Percentiles rank a stretch among this genome's conserved stretches.
phyloP scores from a whole-genome alignment of 768 basidiomycete genomes.

The Kwoniella sp. region DNA sequence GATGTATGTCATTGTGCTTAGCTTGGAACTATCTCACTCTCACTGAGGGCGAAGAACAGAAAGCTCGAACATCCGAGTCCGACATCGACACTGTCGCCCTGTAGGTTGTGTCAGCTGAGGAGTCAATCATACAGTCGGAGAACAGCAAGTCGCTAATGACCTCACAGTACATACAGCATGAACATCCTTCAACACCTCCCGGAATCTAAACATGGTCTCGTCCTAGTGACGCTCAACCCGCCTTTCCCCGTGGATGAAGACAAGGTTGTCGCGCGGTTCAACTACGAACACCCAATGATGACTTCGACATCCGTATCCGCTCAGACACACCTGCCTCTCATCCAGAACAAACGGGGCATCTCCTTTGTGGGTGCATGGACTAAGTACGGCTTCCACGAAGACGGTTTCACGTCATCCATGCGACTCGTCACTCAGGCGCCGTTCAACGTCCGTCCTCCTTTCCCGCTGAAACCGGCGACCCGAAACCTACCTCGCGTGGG shows the following conservation, averaged over 20 bases:
- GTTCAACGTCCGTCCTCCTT: constrained; percentile 46
- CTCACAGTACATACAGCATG: constrained; percentile 66
- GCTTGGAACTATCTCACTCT: constrained; percentile 76
- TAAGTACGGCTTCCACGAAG: constrained; percentile 80
- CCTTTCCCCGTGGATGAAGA: constrained; percentile 64
- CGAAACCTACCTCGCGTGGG: constrained; percentile 25
- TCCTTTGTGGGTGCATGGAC: constrained; percentile 73
- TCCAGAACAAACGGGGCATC: constrained; percentile 68
- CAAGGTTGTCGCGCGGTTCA: constrained; percentile 62
- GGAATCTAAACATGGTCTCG: constrained; percentile 63
- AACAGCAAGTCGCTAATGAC: not conserved
- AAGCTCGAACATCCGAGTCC: constrained; percentile 39
- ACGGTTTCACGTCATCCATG: constrained; percentile 66
- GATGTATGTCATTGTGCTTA: constrained; percentile 15
- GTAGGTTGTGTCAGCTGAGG: constrained; percentile 57
- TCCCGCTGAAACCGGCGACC: constrained; percentile 40
- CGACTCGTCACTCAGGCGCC: constrained; percentile 28
- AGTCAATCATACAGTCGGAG: not conserved
- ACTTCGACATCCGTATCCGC: constrained; percentile 64
- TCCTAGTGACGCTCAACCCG: constrained; percentile 74
- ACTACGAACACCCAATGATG: constrained; percentile 72
- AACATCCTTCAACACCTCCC: constrained; percentile 73
- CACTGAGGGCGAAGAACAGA: constrained; percentile 54
- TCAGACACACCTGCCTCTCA: constrained; percentile 62
- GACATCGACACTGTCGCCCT: constrained; percentile 67